These are phyloP conservation scores for Globisporangium recalcitrans DNA, from an alignment of 352 stramenopile species.

Conservation along the genomic window DNA sequence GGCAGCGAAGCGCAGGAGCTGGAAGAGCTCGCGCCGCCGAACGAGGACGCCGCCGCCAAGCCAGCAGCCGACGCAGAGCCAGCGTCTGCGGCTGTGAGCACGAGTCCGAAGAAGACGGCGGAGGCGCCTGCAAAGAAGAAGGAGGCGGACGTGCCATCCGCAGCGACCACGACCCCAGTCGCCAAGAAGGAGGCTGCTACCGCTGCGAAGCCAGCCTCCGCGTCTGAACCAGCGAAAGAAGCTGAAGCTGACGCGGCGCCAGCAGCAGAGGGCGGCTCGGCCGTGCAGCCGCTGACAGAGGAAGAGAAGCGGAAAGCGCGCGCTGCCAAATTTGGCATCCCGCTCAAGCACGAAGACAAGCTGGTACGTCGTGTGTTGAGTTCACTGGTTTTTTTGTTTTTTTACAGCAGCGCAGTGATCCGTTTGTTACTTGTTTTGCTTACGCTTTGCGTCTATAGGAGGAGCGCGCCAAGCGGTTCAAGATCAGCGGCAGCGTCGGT, in stretches of 20 bases:
- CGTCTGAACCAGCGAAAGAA: conserved; percentile 3
- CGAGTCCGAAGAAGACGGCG: conserved; percentile 26
- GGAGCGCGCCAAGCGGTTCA: conserved; percentile 77
- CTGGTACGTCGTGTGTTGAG: conserved; percentile 36
- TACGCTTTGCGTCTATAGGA: conserved; percentile 21
- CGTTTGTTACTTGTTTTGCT: not conserved
- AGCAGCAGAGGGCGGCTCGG: conserved; percentile 11
- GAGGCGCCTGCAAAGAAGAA: conserved; percentile 21
- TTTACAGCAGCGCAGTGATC: not conserved
- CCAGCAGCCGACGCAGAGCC: conserved; percentile 8
- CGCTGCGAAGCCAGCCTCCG: conserved; percentile 10
- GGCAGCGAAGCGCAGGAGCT: conserved; percentile 71
- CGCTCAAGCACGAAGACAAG: conserved; percentile 66
- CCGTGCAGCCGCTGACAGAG: conserved; percentile 42
- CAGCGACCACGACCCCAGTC: not conserved
- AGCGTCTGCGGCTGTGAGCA: not conserved
- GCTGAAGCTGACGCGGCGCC: conserved; percentile 4
- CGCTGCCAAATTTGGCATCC: conserved; percentile 78
- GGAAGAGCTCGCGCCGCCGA: conserved; percentile 47
- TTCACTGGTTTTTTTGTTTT: not conserved
- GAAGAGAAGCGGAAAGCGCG: conserved; percentile 75
- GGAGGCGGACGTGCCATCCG: conserved; percentile 10
- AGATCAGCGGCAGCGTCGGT: conserved; percentile 40
- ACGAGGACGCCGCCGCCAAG: conserved; percentile 18
- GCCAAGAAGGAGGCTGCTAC: conserved; percentile 23